Conservation (phyloP, 2,329 filamentous ascomycete species). For the Penicillium sp. region DNA sequence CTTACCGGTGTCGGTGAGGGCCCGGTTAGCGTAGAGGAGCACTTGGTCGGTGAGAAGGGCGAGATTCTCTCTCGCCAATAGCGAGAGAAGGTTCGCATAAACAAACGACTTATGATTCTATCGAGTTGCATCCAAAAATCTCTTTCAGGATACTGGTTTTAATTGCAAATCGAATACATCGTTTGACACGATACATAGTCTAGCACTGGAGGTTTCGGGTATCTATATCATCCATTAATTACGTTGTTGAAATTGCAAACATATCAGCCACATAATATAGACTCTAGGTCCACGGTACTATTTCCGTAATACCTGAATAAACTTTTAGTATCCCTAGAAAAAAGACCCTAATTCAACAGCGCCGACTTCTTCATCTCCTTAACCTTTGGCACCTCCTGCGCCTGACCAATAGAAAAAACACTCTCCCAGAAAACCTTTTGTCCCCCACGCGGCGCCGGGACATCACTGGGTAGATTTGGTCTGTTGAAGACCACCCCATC, state of each 20-base stretch:
- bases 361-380: constrained; percentile 52
- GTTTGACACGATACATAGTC: constrained; percentile 14
- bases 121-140: constrained; percentile 3
- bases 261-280: constrained; percentile 2
- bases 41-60: constrained; percentile 72
- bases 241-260: neutral
- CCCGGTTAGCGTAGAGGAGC: constrained; percentile 77
- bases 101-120: constrained; percentile 15
- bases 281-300: neutral
- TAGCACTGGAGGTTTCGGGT: constrained; percentile 14
- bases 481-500: constrained; percentile 21
- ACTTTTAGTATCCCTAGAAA: constrained; percentile 9
- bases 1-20: constrained; percentile 90
- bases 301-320: neutral
- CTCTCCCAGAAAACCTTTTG: constrained; percentile 49
- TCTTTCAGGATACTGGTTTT: constrained; percentile 6
- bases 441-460: constrained; percentile 24
- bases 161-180: constrained; percentile 4
- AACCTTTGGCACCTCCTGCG: constrained; percentile 56
- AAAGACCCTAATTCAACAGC: constrained; percentile 36
- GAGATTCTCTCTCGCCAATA: constrained; percentile 42
- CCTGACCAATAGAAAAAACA: constrained; percentile 41
- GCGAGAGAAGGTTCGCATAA: neutral
- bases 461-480: constrained; percentile 1
- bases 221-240: constrained; percentile 8